Evolutionary conservation across 768 basidiomycete genomes (phyloP), one percentile per base, ranked within the genome.

Genomic region (Pisolithus microcarpus): DNA sequence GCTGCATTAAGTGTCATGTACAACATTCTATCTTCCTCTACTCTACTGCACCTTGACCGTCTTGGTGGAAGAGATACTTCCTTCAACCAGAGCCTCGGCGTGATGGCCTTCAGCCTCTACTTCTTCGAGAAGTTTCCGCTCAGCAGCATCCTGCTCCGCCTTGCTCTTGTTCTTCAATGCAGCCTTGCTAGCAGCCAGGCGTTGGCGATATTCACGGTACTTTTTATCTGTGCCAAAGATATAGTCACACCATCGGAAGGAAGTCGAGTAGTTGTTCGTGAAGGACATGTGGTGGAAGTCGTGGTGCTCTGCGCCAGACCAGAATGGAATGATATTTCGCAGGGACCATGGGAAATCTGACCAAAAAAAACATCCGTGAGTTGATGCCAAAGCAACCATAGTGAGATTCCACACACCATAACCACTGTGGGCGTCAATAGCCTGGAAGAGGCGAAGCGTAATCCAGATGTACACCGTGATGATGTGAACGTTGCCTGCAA

Each of bases 211-310:
- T 31, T 80, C 84, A 19, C 75, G 81, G 72, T 96, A 98, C 74
- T 90, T 91, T 69, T 75, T 68, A 62, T 99, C 95, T 0, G 95
- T 98, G 46, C 93, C 93, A 61, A 89, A 84, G 57, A 91, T 69
- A 53, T 78, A 77, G 68, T 98, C 95, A 68, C 87, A 91, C 86
- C 90, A 95, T 38, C 92, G 81, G 82, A 96, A 96, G 19, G 86
- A 89, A 7, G 92, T 94, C 8, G 90, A 88, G 66, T 79, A 95
- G 75, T 94, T 94, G 75, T 93, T 92, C 46, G 81, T 82, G 75
- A 93, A 95, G 4, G 88, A 85, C 88, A 92, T 89, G 72, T 99
- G 95, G 70, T 98, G 95, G 81, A 92, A 97, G 64, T 97, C 94
- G 66, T 96, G 94, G 71, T 95, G 91, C 61, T 97, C 95, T 0